phyloP scores from a whole-genome alignment of 768 basidiomycete species.

The Tylopilus subfusipes region DNA sequence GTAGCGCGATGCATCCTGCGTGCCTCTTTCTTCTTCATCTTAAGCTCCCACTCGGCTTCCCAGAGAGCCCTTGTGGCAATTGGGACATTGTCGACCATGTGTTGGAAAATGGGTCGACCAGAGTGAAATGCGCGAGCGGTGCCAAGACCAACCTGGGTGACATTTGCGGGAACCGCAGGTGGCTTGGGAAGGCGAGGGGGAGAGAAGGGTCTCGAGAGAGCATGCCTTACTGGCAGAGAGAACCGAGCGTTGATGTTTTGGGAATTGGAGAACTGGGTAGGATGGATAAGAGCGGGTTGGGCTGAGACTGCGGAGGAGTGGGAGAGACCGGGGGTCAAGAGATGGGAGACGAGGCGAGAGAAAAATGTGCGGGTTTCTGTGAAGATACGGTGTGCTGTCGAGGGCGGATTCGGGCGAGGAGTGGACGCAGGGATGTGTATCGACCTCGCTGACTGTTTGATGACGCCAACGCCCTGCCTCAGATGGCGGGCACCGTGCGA shows the following conservation, averaged over 20 bases:
- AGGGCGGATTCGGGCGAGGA: conserved; percentile 15
- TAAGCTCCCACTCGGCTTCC: conserved; percentile 68
- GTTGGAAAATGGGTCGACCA: conserved; percentile 72
- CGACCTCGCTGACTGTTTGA: conserved; percentile 30
- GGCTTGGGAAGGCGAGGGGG: conserved; percentile 58
- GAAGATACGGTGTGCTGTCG: conserved; percentile 44
- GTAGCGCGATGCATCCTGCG: conserved; percentile 23
- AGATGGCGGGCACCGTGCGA: conserved; percentile 27
- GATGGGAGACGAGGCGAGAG: conserved; percentile 51
- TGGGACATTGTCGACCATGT: conserved; percentile 76
- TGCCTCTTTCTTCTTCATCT: conserved; percentile 43
- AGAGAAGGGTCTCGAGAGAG: conserved; percentile 45
- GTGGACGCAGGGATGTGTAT: conserved; percentile 45
- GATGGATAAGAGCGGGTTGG: conserved; percentile 12
- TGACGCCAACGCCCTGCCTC: conserved; percentile 21
- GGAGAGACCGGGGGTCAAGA: conserved; percentile 52
- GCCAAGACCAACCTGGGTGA: conserved; percentile 72
- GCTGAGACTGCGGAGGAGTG: conserved; percentile 22
- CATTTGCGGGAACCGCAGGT: conserved; percentile 43
- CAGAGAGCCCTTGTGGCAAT: conserved; percentile 70
- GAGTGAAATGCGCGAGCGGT: conserved; percentile 73
- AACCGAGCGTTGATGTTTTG: conserved; percentile 50
- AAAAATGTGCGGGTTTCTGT: conserved; percentile 53
- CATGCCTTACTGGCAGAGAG: conserved; percentile 52
- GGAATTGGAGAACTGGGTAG: conserved; percentile 18